Evolutionary conservation across 805 yeast genomes (phyloP), one percentile per base, ranked within the genome.

Genomic region (Starmerella vitae): DNA sequence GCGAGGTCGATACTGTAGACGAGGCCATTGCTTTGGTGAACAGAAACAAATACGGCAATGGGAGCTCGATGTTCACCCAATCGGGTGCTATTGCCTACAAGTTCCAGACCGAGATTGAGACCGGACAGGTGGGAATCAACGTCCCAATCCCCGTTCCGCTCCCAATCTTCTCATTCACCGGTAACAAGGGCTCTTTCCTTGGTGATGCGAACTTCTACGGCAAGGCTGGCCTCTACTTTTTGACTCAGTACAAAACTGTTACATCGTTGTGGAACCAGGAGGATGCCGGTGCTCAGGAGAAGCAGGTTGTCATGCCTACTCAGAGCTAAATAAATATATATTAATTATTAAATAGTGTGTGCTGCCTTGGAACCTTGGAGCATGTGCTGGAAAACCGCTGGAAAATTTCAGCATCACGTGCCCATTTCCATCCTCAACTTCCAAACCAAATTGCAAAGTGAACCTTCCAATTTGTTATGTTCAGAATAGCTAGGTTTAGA

Each of bases 201-300:
- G 86, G 86, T 26, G 85, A 78, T 55, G 68, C 78, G 66, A 78
- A 78, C 65, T 78, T 78, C 58, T 78, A 78, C 60, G 86, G 86
- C 43, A 74, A 76, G 63, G 69, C 78, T n/a, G 85, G 86, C 22
- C 56, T 78, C 34, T 66, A 74, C 39, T 78, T 78, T 62, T 65
- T 76, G 62, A 78, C 86, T 25, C 77, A 76, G 63, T 72, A 78
- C 51, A 78, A 78, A 66, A 78, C 86, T 20, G 76, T 78, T 41
- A 78, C 86, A 17, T 58, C 74, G 22, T 68, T 70, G 45, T 78
- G 86, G 86, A 68, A 70, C 51, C 62, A 71, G 21, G 68, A 66
- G 52, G 65, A 66, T 36, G 69, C 70, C 24, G 62, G 56, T 12
- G 67, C 61, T 10, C 56, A 62, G 30, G 68, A 65, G 54, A 76